phyloP scores from a whole-genome alignment of 164 flowering plant genomes.

The Annona cherimola region DNA sequence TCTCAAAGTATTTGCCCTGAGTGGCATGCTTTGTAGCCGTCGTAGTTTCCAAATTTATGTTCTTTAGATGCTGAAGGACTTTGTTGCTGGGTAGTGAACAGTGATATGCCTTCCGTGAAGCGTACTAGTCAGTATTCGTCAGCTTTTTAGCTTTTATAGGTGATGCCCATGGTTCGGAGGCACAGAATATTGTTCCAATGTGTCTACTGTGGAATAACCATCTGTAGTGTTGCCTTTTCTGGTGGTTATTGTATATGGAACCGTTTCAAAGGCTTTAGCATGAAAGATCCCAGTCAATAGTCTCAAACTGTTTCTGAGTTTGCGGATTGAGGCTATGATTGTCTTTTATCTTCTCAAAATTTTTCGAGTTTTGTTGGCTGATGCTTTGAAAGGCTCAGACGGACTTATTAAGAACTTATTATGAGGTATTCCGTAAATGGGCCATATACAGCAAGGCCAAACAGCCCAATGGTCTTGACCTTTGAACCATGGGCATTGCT shows the following conservation, averaged over 20 bases:
- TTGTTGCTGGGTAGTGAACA: neutral
- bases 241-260: no score
- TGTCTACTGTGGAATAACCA: neutral
- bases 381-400: neutral
- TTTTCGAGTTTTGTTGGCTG: no score
- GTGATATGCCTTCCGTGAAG: neutral
- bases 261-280: neutral
- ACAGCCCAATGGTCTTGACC: neutral
- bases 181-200: neutral
- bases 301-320: neutral
- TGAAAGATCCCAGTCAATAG: neutral
- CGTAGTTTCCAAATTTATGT: neutral
- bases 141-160: neutral
- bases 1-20: neutral
- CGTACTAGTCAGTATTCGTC: neutral
- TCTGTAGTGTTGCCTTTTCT: neutral
- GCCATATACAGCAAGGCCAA: neutral
- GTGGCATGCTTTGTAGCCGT: neutral
- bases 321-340: neutral
- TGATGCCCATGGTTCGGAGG: neutral
- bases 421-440: neutral
- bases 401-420: neutral
- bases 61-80: neutral
- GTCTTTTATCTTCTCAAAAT: neutral
- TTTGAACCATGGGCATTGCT: neutral